Conservation (phyloP, 345 rosid genomes). For the Murraya koenigii region DNA sequence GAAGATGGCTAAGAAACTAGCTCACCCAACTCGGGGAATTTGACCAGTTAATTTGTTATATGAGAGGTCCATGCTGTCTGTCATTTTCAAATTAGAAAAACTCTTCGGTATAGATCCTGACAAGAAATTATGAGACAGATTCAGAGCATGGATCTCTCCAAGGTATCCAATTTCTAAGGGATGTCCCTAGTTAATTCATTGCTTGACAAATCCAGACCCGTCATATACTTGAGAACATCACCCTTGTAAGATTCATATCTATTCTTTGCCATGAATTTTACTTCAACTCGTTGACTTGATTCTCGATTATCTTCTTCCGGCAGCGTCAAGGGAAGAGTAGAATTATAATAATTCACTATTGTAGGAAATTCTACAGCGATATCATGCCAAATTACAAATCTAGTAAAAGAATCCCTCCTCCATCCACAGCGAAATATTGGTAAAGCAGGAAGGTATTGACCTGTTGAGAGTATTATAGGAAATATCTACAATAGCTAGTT, state of each 20-base stretch:
- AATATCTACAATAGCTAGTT: neutral
- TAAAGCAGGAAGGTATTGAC: slow-evolving; percentile 1
- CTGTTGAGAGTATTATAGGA: neutral
- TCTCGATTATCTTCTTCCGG: too few relatives aligned
- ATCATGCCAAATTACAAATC: too few relatives aligned
- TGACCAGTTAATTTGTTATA: slow-evolving; percentile 14
- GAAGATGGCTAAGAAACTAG: neutral
- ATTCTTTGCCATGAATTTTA: slow-evolving; percentile 15
- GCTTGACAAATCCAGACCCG: slow-evolving; percentile 25
- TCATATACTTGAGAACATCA: neutral
- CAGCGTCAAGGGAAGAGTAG: neutral
- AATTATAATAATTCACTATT: neutral
- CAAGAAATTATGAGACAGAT: slow-evolving; percentile 17
- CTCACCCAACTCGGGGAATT: slow-evolving; percentile 17
- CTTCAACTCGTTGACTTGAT: neutral
- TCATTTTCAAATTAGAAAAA: slow-evolving; percentile 12
- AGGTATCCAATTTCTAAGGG: slow-evolving; percentile 20
- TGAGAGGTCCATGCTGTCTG: neutral
- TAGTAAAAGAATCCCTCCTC: neutral
- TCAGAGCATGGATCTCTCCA: slow-evolving; percentile 15
- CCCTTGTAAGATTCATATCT: slow-evolving; percentile 23
- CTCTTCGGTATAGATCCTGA: slow-evolving; percentile 16
- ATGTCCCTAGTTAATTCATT: slow-evolving; percentile 21
- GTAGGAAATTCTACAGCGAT: too few relatives aligned
- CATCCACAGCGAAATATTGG: neutral